These are phyloP conservation scores for Eutypella sp. DNA, from an alignment of 2,329 filamentous ascomycete genomes.

Conservation along the genomic window DNA sequence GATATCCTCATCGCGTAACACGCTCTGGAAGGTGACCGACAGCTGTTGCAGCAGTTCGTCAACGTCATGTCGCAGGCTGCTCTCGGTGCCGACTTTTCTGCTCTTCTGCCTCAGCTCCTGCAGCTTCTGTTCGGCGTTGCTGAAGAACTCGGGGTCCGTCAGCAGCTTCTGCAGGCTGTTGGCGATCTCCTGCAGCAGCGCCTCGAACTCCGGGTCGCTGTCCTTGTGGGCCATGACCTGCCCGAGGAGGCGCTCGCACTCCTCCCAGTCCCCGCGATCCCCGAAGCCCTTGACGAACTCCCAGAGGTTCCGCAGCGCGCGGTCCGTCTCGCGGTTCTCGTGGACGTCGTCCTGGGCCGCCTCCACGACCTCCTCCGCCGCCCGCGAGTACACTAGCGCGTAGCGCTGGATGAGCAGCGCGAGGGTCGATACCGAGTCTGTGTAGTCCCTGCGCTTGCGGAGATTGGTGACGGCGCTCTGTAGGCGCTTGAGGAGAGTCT, in stretches of 20 bases:
- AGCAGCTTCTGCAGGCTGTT: slow-evolving; percentile 74
- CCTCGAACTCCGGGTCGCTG: slow-evolving; percentile 77
- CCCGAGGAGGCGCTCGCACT: slow-evolving; percentile 63
- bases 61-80: slow-evolving; percentile 66
- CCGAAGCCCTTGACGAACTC: slow-evolving; percentile 75
- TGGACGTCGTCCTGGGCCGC: slow-evolving; percentile 66
- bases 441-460: slow-evolving; percentile 73
- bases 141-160: slow-evolving; percentile 81
- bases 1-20: slow-evolving; percentile 68
- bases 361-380: slow-evolving; percentile 60
- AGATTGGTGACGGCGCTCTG: slow-evolving; percentile 72
- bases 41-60: slow-evolving; percentile 66
- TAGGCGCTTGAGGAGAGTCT: slow-evolving; percentile 68
- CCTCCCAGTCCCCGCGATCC: slow-evolving; percentile 67
- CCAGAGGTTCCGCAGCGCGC: slow-evolving; percentile 77
- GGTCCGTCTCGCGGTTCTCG: slow-evolving; percentile 68
- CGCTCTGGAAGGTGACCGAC: slow-evolving; percentile 61
- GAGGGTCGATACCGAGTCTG: slow-evolving; percentile 77
- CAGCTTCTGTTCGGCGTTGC: slow-evolving; percentile 58
- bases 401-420: slow-evolving; percentile 73
- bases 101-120: slow-evolving; percentile 47
- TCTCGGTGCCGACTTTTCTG: slow-evolving; percentile 61
- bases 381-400: slow-evolving; percentile 70
- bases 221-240: slow-evolving; percentile 68
- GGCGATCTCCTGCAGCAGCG: slow-evolving; percentile 67